Conservation (phyloP, 2,329 filamentous ascomycete species). For the Hymenoscyphus salicellus region DNA sequence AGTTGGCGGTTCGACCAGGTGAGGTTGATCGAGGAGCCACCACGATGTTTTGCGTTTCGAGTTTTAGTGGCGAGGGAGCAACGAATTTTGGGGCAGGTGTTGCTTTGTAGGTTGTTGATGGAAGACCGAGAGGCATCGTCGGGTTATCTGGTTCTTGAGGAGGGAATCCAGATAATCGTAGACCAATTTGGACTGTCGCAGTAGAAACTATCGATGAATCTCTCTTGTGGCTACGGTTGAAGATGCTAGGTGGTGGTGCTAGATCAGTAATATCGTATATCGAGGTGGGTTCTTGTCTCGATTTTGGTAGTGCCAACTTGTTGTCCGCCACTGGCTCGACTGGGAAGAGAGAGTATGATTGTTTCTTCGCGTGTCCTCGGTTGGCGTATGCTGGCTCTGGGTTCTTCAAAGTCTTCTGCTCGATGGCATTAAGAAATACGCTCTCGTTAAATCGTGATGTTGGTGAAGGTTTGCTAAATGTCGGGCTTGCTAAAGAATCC, state of each 20-base stretch:
- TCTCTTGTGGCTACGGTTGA: slow-evolving; percentile 39
- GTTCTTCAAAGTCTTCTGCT: neutral
- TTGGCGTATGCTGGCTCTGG: neutral
- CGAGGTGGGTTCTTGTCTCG: slow-evolving; percentile 23
- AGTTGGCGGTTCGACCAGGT: neutral
- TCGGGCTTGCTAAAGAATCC: slow-evolving; percentile 23
- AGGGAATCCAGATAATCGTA: slow-evolving; percentile 58
- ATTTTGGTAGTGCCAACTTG: slow-evolving; percentile 2
- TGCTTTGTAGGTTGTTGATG: slow-evolving; percentile 39
- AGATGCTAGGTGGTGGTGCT: slow-evolving; percentile 27
- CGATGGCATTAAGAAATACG: slow-evolving; percentile 7
- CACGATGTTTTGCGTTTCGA: slow-evolving; percentile 11
- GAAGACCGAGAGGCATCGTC: slow-evolving; percentile 28
- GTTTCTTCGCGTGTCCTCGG: slow-evolving; percentile 24
- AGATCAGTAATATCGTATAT: slow-evolving; percentile 34
- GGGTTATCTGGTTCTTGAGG: slow-evolving; percentile 14
- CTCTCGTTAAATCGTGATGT: slow-evolving; percentile 19
- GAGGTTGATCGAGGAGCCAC: slow-evolving; percentile 3
- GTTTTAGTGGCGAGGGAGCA: slow-evolving; percentile 25
- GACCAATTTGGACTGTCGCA: slow-evolving; percentile 68
- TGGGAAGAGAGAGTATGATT: slow-evolving; percentile 35
- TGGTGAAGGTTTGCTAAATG: slow-evolving; percentile 10
- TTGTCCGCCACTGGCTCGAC: slow-evolving; percentile 14
- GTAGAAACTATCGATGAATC: slow-evolving; percentile 62
- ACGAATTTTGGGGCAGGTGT: slow-evolving; percentile 28